Evolutionary conservation across 495 filamentous ascomycete genomes (phyloP), one percentile per base, ranked within the genome.

Genomic region (Tuber microsphaerosporum): DNA sequence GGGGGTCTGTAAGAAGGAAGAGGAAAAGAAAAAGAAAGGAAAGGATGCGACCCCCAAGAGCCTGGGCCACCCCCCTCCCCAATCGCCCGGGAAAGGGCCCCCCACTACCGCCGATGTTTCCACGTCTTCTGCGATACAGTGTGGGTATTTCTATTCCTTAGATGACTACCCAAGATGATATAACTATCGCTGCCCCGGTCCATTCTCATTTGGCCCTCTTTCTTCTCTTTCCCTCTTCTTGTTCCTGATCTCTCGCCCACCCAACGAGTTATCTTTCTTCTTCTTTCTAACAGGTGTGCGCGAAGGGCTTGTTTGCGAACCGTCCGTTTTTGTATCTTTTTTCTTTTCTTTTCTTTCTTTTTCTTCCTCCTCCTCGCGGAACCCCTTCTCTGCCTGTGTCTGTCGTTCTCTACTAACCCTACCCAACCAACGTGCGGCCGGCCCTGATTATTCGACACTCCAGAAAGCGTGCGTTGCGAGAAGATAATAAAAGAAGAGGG

Each of bases 381-480:
- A 17, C 41, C 70, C 37, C 37, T 68, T 46, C 75, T 75, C 46
- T 71, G 56, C 51, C 42, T 65, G 77, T 79, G 75, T 78, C 76
- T 79, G 77, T 79, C 77, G 51, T 73, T 79, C 76, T 61, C 70
- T 79, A 72, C 70, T 44, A 75, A 75, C 9, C 56, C 56, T 65
- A 65, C 56, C 56, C 56, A 65, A 65, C 73, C 70, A 78, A 73
- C 61, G 72, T 74, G 51, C 39, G 73, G 72, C 73, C 46, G 61
- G 69, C 45, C 39, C 56, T 65, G 26, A 31, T 43, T 46, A 72
- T 42, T 72, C 75, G 72, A 76, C 70, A 76, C 72, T 9, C 22
- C 34, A 37, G 37, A 72, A 75, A 41, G 72, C 56, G 17, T 68
- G 22, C 42, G 42, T 73, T 74, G 72, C 69, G 34, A 26, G 48